A percentile compares a stretch with the other conserved stretches of the same genome.
Conservation (phyloP, 768 basidiomycete species). For the Russula brevipes region DNA sequence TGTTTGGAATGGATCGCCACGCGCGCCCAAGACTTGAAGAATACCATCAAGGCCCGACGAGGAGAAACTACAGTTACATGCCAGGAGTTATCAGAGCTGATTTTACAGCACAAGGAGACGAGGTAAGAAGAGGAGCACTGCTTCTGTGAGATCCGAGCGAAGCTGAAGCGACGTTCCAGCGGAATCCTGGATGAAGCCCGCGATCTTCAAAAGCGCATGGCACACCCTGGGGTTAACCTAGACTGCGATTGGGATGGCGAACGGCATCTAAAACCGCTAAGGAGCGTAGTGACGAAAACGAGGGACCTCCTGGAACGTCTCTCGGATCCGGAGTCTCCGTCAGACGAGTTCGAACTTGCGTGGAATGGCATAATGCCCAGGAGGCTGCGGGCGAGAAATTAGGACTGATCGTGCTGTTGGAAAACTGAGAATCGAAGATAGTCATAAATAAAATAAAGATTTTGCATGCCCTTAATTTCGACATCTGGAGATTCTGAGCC, state of each 20-base stretch:
- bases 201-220: not conserved
- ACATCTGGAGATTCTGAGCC: not conserved
- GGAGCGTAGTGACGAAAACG: slow-evolving; percentile 2
- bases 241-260: not conserved
- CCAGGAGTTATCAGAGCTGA: slow-evolving; percentile 8
- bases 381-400: not conserved
- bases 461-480: not conserved
- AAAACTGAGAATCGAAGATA: not conserved
- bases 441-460: not conserved
- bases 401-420: not conserved
- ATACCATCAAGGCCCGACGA: slow-evolving; percentile 1
- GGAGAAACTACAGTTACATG: not conserved
- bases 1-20: slow-evolving; percentile 14
- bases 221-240: not conserved
- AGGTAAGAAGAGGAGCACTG: not conserved
- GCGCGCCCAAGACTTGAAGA: not conserved
- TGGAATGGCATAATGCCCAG: slow-evolving; percentile 17
- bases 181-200: not conserved
- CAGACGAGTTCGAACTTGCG: slow-evolving; percentile 7
- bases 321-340: not conserved
- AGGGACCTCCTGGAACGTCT: slow-evolving; percentile 2
- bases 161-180: not conserved
- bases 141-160: not conserved
- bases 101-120: not conserved
- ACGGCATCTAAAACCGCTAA: not conserved